Base-by-base conservation (phyloP, 192 early-diverging fungal genomes). In the Rhizophagus prolifer region DNA sequence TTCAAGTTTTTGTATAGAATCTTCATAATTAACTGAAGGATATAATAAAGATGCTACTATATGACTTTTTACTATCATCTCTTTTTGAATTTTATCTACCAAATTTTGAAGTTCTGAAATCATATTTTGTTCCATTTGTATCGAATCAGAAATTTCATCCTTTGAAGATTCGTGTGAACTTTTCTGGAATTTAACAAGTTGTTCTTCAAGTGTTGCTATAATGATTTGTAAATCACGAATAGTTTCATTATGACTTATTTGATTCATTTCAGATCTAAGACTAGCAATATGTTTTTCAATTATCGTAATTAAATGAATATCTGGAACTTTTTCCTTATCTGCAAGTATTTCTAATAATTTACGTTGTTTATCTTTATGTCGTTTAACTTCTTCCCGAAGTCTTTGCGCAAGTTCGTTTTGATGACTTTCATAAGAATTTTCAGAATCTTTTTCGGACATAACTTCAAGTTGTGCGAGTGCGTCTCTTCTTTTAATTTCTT, bases 401-500 rank as follows among this genome's bases (percentile, higher is more conserved):
- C 44, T 28, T 9, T 76, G 60, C 3, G 67, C 58, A 12, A 76
- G 64, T 41, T 76, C 74, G 2, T 23, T 28, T 30, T 64, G 60
- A n/a, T 66, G 44, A 36, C 30, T 50, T 9, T 21, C 31, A 59
- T 73, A 28, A 73, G 23, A 9, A 25, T n/a, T 12, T 31, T 76
- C 63, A 9, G 60, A 54, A 9, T 10, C n/a, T 28, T 26, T 65
- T 12, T 12, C 25, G 46, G 74, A 66, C 74, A 76, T 76, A 50
- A 76, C 25, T 61, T 76, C 44, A 28, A 47, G 13, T 66, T 64
- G 74, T 0, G 74, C 74, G 13, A 76, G 23, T 1, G 36, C 46
- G 8, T 76, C 74, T 36, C 74, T 58, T 34, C 23, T 63, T 61
- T 76, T 76, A 25, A 76, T 76, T 76, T 76, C 74, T 30, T 76